phyloP scores from a whole-genome alignment of 1,284 basidiomycete genomes.

The Psilocybe mexicana region DNA sequence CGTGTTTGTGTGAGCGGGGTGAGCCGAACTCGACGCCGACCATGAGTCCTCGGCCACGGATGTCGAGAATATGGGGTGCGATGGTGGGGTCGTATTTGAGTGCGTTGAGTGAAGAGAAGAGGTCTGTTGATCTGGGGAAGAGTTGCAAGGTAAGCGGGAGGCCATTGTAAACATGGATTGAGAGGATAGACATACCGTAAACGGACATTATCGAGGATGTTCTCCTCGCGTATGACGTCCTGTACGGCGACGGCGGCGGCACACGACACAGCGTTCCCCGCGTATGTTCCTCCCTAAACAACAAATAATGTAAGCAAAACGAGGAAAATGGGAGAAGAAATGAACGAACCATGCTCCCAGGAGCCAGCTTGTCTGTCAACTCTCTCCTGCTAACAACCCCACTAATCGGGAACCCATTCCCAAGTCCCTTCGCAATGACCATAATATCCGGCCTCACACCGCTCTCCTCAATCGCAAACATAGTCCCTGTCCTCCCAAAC shows the following conservation, averaged over 20 bases:
- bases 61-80: conserved; percentile 64
- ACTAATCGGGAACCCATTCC: conserved; percentile 93
- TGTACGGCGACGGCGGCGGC: conserved; percentile 84
- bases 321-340: not conserved
- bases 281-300: conserved; percentile 83
- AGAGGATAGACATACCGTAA: conserved; percentile 48
- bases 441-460: conserved; percentile 87
- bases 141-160: not conserved
- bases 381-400: conserved; percentile 84
- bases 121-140: conserved; percentile 64
- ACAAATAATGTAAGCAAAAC: not conserved
- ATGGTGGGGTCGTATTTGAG: conserved; percentile 56
- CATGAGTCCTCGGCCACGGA: conserved; percentile 82
- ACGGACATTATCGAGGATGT: conserved; percentile 77
- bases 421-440: conserved; percentile 91
- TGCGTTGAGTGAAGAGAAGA: conserved; percentile 62
- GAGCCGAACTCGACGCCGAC: conserved; percentile 73
- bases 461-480: conserved; percentile 80
- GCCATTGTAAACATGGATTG: not conserved
- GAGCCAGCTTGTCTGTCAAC: conserved; percentile 77
- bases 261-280: conserved; percentile 87
- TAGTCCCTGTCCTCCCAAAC: conserved; percentile 87
- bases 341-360: conserved; percentile 72
- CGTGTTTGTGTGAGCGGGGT: conserved; percentile 8
- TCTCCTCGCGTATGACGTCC: conserved; percentile 77